Evolutionary conservation across 1,284 basidiomycete genomes (phyloP), one percentile per base, ranked within the genome.

Genomic region (Microbotryum lychnidis-dioicae): DNA sequence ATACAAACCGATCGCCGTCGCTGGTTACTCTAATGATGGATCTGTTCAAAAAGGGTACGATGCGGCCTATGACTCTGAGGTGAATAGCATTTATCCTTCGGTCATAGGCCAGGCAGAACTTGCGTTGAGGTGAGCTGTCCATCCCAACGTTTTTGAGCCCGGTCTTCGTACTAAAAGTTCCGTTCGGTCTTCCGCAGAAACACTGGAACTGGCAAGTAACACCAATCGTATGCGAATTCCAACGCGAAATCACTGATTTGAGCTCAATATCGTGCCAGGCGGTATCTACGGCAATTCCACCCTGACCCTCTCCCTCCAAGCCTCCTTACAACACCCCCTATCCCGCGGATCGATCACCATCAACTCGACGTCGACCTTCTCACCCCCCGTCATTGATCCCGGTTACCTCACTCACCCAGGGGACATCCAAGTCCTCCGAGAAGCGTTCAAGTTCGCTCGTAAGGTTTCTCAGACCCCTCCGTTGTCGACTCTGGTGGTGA

Each of bases 321-420:
- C 82, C 6, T 85, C 84, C 0, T 72, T 86, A 31, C 85, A 87
- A 71, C 84, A 84, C 68, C 83, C 84, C 1, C 77, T 84, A 64
- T 83, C 72, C 4, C 71, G 76, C 31, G 78, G 78, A 7, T 69
- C 67, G 10, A 71, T 83, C 62, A 72, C 76, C 52, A 79, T 86
- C 76, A 80, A 77, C 66, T 81, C 79, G 10, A 76, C 76, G 27
- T 77, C 81, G 70, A 75, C 83, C 1, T 85, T 84, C 73, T 77
- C 79, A 27, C 66, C 73, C 25, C 84, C 85, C 0, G 60, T 74
- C 18, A 85, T 87, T 73, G 82, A 87, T 73, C 83, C 84, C 4
- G 77, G 78, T 57, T 86, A 85, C 76, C 79, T 84, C 47, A 67
- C 71, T 50, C 47, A 67, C 61, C 70, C 60, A 12, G 63, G 65